phyloP scores from a whole-genome alignment of 768 basidiomycete species.

The Glaciozyma antarctica region DNA sequence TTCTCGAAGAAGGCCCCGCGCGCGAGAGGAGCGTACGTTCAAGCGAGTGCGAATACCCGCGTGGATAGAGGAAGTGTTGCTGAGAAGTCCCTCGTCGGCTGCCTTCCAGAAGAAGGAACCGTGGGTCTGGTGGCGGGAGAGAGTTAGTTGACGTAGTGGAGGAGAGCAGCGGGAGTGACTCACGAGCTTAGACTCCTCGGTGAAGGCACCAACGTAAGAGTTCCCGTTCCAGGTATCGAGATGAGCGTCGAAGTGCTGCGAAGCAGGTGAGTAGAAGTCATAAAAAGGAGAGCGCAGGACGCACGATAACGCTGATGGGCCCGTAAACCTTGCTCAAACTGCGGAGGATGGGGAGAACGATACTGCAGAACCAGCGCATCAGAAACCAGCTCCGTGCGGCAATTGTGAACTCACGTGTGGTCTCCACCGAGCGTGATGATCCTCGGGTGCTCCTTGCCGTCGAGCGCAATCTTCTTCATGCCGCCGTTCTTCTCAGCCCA shows the following conservation, averaged over 20 bases:
- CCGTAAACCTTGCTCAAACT: conserved; percentile 29
- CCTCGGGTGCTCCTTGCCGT: conserved; percentile 60
- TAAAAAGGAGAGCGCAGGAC: neutral
- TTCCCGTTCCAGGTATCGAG: conserved; percentile 8
- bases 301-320: conserved; percentile 23
- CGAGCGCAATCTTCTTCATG: conserved; percentile 32
- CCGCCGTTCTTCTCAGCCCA: conserved; percentile 33
- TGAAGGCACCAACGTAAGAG: neutral
- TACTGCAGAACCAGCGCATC: neutral
- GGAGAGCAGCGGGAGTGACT: conserved; percentile 7
- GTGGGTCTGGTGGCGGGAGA: conserved; percentile 12
- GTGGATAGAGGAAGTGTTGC: conserved; percentile 60
- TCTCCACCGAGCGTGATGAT: conserved; percentile 79
- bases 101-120: conserved; percentile 71
- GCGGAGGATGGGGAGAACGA: conserved; percentile 28
- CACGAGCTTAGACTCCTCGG: conserved; percentile 47
- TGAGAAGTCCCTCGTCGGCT: conserved; percentile 63
- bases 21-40: conserved; percentile 41
- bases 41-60: conserved; percentile 77
- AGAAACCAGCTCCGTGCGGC: too few relatives aligned
- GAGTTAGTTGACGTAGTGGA: neutral
- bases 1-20: neutral
- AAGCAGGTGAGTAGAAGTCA: too few relatives aligned
- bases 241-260: conserved; percentile 15
- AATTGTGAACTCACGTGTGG: conserved; percentile 47